These are phyloP conservation scores for Hyaloscypha hepaticicola DNA, from an alignment of 495 filamentous ascomycete genomes.

Conservation along the genomic window DNA sequence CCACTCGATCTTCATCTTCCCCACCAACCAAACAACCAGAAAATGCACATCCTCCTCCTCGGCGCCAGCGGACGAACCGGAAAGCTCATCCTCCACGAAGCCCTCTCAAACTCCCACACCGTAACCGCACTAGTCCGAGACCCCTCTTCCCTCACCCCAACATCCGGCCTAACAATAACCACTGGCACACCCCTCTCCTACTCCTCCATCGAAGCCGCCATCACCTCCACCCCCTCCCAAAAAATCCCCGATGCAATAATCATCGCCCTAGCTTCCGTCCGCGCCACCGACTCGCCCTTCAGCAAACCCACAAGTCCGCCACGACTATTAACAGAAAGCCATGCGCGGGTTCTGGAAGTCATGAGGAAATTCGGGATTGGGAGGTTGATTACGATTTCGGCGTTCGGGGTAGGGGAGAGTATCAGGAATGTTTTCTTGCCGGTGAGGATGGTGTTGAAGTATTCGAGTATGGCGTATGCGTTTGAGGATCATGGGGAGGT, in stretches of 20 bases:
- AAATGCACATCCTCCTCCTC: conserved; percentile 16
- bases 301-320: background rate
- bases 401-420: conserved; percentile 13
- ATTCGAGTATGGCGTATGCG: conserved; percentile 1
- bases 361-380: conserved; percentile 14
- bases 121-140: conserved; percentile 10
- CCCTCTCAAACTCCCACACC: background rate
- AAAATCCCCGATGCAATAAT: background rate
- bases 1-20: too few relatives aligned
- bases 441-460: conserved; percentile 7
- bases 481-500: conserved; percentile 1
- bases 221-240: background rate
- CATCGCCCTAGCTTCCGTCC: conserved; percentile 3
- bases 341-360: background rate
- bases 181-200: background rate
- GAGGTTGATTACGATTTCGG: conserved; percentile 2
- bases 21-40: too few relatives aligned
- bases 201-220: background rate
- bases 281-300: background rate
- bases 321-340: conserved; percentile 7
- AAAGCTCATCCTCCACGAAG: background rate
- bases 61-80: conserved; percentile 15
- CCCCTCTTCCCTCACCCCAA: background rate
- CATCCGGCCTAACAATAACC: background rate
- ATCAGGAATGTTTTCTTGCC: background rate